Conservation (phyloP, 306 rosid species). For the Dalbergia oliveri region DNA sequence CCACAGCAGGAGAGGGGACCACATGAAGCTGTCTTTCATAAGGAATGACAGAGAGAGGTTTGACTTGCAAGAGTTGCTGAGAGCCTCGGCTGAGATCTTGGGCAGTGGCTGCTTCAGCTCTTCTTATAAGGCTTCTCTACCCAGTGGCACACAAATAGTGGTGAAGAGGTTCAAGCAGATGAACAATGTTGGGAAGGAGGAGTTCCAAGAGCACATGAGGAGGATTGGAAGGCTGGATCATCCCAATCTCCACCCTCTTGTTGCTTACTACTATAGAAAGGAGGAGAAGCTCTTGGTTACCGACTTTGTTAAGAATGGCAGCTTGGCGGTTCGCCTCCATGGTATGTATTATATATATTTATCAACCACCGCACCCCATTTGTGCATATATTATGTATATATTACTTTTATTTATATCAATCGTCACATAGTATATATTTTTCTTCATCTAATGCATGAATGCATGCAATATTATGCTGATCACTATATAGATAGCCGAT, state of each 20-base stretch:
- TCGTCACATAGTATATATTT: not conserved
- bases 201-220: constrained; percentile 88
- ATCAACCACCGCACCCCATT: not conserved
- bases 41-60: constrained; percentile 70
- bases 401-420: not conserved
- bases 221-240: constrained; percentile 78
- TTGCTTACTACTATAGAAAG: constrained; percentile 86
- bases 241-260: constrained; percentile 82
- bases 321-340: constrained; percentile 80
- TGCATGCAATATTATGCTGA: too few species aligned
- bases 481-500: too few species aligned
- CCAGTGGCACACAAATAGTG: constrained; percentile 69
- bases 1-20: constrained; percentile 57
- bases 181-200: constrained; percentile 88
- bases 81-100: constrained; percentile 88
- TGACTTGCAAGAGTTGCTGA: constrained; percentile 83
- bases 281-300: constrained; percentile 91
- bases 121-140: constrained; percentile 84
- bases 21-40: constrained; percentile 65
- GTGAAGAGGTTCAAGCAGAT: constrained; percentile 92
- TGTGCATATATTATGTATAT: not conserved
- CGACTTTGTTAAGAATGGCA: constrained; percentile 64
- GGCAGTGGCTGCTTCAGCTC: constrained; percentile 89
- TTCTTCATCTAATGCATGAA: too few species aligned
- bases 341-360: constrained; percentile 53